Evolutionary conservation across 1,284 basidiomycete species (phyloP).

Genomic region (Vanrija sp.): DNA sequence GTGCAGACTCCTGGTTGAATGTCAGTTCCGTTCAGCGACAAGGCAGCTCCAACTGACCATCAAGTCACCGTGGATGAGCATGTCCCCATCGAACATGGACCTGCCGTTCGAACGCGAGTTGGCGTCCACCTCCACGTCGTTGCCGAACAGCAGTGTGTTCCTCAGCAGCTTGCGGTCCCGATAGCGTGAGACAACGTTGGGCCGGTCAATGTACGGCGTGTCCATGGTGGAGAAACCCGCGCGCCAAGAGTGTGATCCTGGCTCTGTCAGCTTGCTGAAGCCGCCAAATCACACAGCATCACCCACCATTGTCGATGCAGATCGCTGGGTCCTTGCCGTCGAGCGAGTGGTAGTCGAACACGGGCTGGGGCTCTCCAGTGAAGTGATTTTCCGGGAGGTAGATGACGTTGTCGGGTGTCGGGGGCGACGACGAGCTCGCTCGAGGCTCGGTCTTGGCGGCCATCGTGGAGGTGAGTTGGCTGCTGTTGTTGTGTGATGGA

Average conservation of each 20-base stretch:
- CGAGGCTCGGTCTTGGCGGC: not conserved
- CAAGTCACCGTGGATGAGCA: constrained; percentile 82
- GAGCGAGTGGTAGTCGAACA: constrained; percentile 34
- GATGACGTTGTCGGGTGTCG: constrained; percentile 19
- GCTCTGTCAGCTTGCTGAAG: not conserved
- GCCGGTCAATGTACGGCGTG: constrained; percentile 55
- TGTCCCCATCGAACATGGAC: constrained; percentile 84
- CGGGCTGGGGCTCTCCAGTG: constrained; percentile 24
- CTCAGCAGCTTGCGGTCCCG: constrained; percentile 80
- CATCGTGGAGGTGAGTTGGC: not conserved
- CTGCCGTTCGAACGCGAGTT: constrained; percentile 71
- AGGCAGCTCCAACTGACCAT: constrained; percentile 59
- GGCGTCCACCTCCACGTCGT: constrained; percentile 76
- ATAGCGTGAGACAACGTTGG: constrained; percentile 76
- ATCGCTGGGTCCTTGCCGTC: constrained; percentile 50
- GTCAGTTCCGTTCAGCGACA: not conserved
- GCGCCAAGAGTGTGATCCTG: constrained; percentile 71
- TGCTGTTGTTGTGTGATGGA: not conserved
- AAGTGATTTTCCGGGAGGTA: constrained; percentile 29
- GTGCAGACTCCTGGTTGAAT: constrained; percentile 72
- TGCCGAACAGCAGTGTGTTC: constrained; percentile 75
- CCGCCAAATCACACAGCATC: no score
- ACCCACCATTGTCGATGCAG: constrained; percentile 79
- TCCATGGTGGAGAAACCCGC: constrained; percentile 71
- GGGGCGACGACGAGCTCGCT: constrained; percentile 22